phyloP scores from a whole-genome alignment of 2,329 filamentous ascomycete genomes.

The Ceratocystis smalleyi region DNA sequence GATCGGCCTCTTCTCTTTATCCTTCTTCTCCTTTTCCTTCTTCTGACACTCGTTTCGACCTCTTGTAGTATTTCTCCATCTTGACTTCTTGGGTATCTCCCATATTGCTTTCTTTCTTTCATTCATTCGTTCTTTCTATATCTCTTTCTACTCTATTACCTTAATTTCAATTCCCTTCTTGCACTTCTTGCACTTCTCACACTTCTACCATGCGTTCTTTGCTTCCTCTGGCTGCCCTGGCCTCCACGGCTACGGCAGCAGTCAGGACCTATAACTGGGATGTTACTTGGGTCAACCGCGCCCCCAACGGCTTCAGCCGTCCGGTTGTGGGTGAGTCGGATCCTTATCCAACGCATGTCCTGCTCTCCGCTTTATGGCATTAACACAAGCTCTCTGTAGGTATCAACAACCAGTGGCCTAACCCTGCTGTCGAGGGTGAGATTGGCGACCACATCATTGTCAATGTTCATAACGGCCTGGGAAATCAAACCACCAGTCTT shows the following conservation, averaged over 20 bases:
- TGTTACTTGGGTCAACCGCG: constrained; percentile 16
- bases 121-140: neutral
- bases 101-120: neutral
- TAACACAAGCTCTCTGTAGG: constrained; percentile 25
- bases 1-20: neutral
- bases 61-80: neutral
- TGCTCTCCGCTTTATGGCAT: neutral
- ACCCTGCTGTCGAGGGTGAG: constrained; percentile 4
- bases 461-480: constrained; percentile 34
- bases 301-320: constrained; percentile 17
- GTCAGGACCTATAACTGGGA: constrained; percentile 14
- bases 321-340: constrained; percentile 17
- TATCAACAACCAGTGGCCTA: constrained; percentile 9
- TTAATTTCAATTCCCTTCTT: neutral
- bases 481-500: constrained; percentile 37
- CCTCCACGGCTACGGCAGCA: constrained; percentile 11
- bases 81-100: neutral
- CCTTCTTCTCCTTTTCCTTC: neutral
- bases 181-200: neutral
- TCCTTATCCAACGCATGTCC: neutral
- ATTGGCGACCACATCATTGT: constrained; percentile 31
- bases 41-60: constrained; percentile 3
- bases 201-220: constrained; percentile 5
- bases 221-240: neutral
- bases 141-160: neutral